Percentiles rank a stretch among this genome's conserved stretches.
Conservation (phyloP, 345 rosid genomes). For the Eucalyptus lansdowneana region DNA sequence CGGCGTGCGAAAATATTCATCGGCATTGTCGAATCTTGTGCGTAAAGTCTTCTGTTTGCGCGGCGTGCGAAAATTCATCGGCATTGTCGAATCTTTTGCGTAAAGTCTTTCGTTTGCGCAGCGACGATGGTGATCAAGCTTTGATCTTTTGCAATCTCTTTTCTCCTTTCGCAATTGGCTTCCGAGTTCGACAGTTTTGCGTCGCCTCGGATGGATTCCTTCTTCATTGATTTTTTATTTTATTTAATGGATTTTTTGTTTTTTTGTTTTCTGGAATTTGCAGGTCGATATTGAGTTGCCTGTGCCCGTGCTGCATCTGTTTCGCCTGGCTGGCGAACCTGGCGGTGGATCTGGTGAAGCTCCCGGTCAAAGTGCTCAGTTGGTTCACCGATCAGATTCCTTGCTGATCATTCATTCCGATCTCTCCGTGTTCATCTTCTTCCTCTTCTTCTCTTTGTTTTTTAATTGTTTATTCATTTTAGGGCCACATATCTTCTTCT, state of each 20-base stretch:
- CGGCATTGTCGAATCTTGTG: too few species aligned
- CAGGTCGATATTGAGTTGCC: slow-evolving; percentile 62
- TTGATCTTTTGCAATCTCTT: neutral
- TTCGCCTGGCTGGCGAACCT: slow-evolving; percentile 58
- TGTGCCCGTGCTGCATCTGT: slow-evolving; percentile 80
- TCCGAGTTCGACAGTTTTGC: neutral
- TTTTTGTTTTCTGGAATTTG: neutral
- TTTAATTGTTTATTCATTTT: neutral
- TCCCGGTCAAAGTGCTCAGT: slow-evolving; percentile 45
- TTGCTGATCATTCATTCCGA: slow-evolving; percentile 12
- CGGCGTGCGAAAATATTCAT: neutral
- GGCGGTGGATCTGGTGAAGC: slow-evolving; percentile 53
- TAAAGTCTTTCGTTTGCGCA: neutral
- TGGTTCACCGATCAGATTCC: slow-evolving; percentile 79
- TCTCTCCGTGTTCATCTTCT: neutral
- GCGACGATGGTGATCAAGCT: neutral
- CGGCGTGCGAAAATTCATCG: neutral
- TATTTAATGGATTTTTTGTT: neutral
- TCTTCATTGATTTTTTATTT: neutral
- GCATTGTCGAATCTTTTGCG: too few species aligned
- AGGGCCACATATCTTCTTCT: neutral
- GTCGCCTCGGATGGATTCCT: neutral
- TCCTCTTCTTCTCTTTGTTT: neutral
- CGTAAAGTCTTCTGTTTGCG: neutral
- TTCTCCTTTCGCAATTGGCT: neutral